Evolutionary conservation across 129 eudicot genomes (phyloP).

Genomic region (Artemisia annua): DNA sequence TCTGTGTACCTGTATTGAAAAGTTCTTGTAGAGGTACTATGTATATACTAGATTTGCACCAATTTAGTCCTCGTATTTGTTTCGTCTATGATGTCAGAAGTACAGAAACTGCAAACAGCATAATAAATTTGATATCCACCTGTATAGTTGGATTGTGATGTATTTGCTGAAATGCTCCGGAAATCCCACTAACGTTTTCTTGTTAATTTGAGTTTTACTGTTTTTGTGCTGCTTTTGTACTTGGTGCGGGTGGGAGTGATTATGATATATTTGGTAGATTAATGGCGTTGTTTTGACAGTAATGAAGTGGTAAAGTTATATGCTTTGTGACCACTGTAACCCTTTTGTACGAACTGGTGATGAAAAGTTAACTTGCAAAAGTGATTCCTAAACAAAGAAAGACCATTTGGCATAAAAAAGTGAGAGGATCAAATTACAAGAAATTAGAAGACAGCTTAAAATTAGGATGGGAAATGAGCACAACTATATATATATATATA

Average conservation of each 20-base stretch:
- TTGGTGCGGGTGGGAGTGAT: background rate
- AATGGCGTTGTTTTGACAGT: background rate
- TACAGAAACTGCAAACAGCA: constrained; percentile 24
- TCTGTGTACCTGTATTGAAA: constrained; percentile 64
- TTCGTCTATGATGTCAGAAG: constrained; percentile 32
- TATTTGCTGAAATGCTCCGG: constrained; percentile 16
- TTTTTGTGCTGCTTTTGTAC: background rate
- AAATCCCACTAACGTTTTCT: constrained; percentile 11
- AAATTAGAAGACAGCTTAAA: too few relatives aligned
- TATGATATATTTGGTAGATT: background rate
- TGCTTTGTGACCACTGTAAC: too few relatives aligned
- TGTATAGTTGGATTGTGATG: constrained; percentile 55
- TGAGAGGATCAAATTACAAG: too few relatives aligned
- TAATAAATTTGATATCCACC: constrained; percentile 36
- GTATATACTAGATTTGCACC: constrained; percentile 31
- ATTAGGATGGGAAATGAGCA: too few relatives aligned
- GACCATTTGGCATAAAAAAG: too few relatives aligned
- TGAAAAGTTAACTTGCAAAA: too few relatives aligned
- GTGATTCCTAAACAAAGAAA: too few relatives aligned
- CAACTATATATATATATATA: too few relatives aligned
- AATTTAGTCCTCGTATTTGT: constrained; percentile 20
- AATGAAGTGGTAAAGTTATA: too few relatives aligned
- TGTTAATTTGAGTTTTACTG: constrained; percentile 4
- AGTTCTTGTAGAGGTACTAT: constrained; percentile 57
- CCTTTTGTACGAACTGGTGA: too few relatives aligned